Base-by-base conservation (phyloP, 1,284 basidiomycete species). In the Cutaneotrichosporon dermatis region DNA sequence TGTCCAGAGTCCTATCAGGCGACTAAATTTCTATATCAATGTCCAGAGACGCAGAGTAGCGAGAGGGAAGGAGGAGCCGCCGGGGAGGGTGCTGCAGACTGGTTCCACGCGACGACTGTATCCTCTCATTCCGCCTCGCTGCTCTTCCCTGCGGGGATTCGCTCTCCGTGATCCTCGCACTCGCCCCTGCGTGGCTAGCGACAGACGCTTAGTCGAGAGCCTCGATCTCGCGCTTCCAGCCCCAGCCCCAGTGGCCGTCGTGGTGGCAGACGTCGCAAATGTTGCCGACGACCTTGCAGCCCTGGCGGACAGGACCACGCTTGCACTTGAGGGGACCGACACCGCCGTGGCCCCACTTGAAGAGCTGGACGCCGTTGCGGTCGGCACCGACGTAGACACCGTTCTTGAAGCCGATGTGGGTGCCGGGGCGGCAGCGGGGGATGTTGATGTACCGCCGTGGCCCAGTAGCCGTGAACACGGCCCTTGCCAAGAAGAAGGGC, bases 201-300 rank as follows among this genome's bases (percentile, higher is more conserved):
- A 10, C 15, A 7, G 9, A 6, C 35, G 39, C 53, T 46, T 54
- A 54, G 53, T 51, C 50, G 37, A 51, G 50, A 37, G 40, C 6
- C 39, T 51, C 16, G 39, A 51, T 39, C 10, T 51, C 39, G 16
- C 50, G 50, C 37, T 15, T 15, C 10, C 11, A 8, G 33, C 46
- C 46, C 50, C 50, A 51, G 15, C 44, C 25, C n/a, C 15, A 51
- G 50, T 42, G 6, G 50, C 50, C 50, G 50, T 51, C 50, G 50
- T 51, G 50, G 50, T 51, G 50, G 53, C 53, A 54, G n/a, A 54
- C 53, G 36, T 54, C 43, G 42, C 52, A 54, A 34, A 54, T 13
- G 42, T 54, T 46, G 4, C 45, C 15, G 25, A 15, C 13, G 52
- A 54, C 41, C 42, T 36, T 16, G 52, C 42, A 54, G 33, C 33